Evolutionary conservation across 2,329 filamentous ascomycete species (phyloP).

Genomic region (Tolypocladium capitatum): DNA sequence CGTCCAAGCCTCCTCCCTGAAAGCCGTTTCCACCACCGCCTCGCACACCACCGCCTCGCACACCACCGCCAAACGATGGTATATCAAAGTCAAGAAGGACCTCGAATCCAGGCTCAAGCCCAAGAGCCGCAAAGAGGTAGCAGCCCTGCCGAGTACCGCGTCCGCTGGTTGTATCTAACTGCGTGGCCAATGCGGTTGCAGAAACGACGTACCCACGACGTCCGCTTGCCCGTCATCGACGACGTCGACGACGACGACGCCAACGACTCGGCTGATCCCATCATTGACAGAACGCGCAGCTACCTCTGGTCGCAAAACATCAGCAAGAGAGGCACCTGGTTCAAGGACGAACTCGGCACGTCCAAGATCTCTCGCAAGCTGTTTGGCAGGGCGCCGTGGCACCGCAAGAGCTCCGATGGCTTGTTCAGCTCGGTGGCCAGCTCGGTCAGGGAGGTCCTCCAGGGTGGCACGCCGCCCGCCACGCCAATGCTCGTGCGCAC

Average conservation of each 20-base stretch:
- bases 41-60: too few relatives aligned
- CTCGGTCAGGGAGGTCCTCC: conserved; percentile 26
- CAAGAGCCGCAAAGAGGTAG: conserved; percentile 7
- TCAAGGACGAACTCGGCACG: conserved; percentile 18
- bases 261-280: conserved; percentile 1
- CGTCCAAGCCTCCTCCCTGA: background rate
- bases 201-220: background rate
- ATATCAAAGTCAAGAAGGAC: conserved; percentile 10
- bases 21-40: background rate
- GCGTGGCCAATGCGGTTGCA: background rate
- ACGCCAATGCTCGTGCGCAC: conserved; percentile 11
- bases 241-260: conserved; percentile 5
- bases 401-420: conserved; percentile 22
- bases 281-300: conserved; percentile 6
- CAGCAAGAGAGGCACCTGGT: conserved; percentile 12
- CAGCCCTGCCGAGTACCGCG: background rate
- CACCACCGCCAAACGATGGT: conserved; percentile 3
- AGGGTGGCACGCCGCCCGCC: conserved; percentile 19
- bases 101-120: conserved; percentile 11
- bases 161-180: background rate
- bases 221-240: background rate
- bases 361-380: conserved; percentile 20
- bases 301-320: conserved; percentile 8
- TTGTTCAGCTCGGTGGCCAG: conserved; percentile 27
- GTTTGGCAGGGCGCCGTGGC: conserved; percentile 28